These are phyloP conservation scores for Fusarium coffeatum DNA, from an alignment of 2,329 filamentous ascomycete genomes.

Conservation along the genomic window DNA sequence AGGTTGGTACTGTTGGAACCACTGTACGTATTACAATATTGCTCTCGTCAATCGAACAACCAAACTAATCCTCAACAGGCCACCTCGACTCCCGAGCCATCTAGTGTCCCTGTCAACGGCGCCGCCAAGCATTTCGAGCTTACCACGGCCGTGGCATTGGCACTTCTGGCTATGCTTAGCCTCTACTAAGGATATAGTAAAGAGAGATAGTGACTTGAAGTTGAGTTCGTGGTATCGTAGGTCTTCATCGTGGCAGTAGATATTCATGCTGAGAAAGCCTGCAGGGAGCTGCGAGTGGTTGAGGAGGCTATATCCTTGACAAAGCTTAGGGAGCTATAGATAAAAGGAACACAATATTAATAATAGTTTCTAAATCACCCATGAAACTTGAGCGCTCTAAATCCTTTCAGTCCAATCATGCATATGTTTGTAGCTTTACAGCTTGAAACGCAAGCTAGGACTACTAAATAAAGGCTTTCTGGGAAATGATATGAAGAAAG, in stretches of 20 bases:
- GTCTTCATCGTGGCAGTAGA: not conserved
- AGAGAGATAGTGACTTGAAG: no score
- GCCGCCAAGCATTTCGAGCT: slow-evolving; percentile 26
- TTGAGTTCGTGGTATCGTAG: not conserved
- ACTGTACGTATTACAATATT: slow-evolving; percentile 10
- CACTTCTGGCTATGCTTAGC: not conserved
- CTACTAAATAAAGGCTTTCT: no score
- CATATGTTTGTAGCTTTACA: no score
- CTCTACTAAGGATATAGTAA: slow-evolving; percentile 10
- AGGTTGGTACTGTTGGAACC: slow-evolving; percentile 28
- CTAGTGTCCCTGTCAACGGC: slow-evolving; percentile 10
- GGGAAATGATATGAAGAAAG: not conserved
- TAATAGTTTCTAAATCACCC: not conserved
- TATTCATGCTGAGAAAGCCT: not conserved
- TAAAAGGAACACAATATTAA: not conserved
- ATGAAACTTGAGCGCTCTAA: no score
- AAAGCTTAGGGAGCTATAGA: not conserved
- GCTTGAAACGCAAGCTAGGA: no score
- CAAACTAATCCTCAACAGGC: not conserved
- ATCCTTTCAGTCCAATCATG: no score
- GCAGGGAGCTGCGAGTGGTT: not conserved
- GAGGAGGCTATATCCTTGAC: not conserved
- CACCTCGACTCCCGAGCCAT: slow-evolving; percentile 15
- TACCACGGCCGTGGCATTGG: not conserved
- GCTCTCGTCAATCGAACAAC: not conserved